Base-by-base conservation (phyloP, 352 stramenopile species). In the Stramenopiles sp. region DNA sequence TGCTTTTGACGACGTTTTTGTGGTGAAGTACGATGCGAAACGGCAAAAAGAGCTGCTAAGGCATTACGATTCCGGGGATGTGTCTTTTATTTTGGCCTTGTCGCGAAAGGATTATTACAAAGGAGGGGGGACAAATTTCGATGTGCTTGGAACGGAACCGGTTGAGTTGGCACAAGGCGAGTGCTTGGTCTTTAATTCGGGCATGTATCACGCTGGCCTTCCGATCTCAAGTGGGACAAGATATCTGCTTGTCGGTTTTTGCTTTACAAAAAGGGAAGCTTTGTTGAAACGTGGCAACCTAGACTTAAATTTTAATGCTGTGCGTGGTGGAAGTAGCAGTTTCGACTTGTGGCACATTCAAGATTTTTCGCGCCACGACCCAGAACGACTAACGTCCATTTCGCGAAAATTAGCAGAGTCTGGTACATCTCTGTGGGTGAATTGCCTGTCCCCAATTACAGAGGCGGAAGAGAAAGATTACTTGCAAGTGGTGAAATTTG, bases 1-100 rank as follows among this genome's bases (percentile, higher is more conserved):
- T 53, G 43, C 43, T 53, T 53, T 53, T 53, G 43, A 53, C 25
- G 43, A 53, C 25, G 43, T 53, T 25, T 53, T 53, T 53, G 43
- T 53, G 12, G 43, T 53, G 25, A 53, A 53, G 43, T 53, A 53
- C 25, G 43, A 53, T 25, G 12, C 25, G 12, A 12, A 53, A 53
- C 43, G 25, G 43, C 43, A 53, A 53, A 53, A 53, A 25, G 43
- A 53, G 25, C 43, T 53, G 25, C 12, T 53, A 53, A 12, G 43
- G 12, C 43, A 53, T 53, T 53, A 53, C 43, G 43, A 53, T 25
- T 53, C 12, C 43, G 43, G 43, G 43, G 25, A 53, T 18, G 43
- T 53, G 12, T 53, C 43, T 25, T 53, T 53, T 53, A 53, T 53
- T 18, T 53, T 53, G 25, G 43, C 43, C 25, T 53, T 53, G 43